These are phyloP conservation scores for Lactifluus subvellereus DNA, from an alignment of 768 basidiomycete genomes.

Conservation along the genomic window DNA sequence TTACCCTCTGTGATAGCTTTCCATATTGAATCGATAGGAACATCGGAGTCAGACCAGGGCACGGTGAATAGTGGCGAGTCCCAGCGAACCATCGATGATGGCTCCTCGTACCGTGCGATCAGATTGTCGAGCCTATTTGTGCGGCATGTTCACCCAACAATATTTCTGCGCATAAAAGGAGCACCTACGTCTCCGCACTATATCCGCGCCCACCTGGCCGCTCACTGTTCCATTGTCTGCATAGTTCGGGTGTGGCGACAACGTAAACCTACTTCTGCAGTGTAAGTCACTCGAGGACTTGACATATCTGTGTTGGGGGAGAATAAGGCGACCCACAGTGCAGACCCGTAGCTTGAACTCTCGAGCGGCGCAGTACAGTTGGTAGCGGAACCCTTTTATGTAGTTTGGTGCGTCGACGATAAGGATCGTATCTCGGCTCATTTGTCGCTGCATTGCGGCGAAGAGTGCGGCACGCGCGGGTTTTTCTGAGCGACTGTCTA, in stretches of 20 bases:
- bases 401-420: conserved; percentile 93
- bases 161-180: background rate
- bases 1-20: conserved; percentile 69
- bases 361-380: conserved; percentile 92
- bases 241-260: conserved; percentile 67
- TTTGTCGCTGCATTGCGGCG: conserved; percentile 69
- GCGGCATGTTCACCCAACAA: conserved; percentile 16
- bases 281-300: background rate
- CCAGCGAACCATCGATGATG: conserved; percentile 98
- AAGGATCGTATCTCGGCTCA: conserved; percentile 69
- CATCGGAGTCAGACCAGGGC: conserved; percentile 60
- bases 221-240: conserved; percentile 65
- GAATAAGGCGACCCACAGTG: conserved; percentile 54
- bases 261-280: conserved; percentile 56
- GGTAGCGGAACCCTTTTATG: conserved; percentile 98
- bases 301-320: background rate
- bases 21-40: conserved; percentile 72
- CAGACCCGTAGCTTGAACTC: conserved; percentile 81
- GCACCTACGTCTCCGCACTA: conserved; percentile 58
- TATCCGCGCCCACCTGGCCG: conserved; percentile 51
- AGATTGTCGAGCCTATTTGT: conserved; percentile 73
- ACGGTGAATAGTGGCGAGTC: conserved; percentile 92
- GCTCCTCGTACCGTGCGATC: conserved; percentile 87
- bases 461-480: conserved; percentile 80
- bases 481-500: conserved; percentile 82